These are phyloP conservation scores for Saccharomyces eubayanus DNA, from an alignment of 805 yeast genomes.

Conservation along the genomic window DNA sequence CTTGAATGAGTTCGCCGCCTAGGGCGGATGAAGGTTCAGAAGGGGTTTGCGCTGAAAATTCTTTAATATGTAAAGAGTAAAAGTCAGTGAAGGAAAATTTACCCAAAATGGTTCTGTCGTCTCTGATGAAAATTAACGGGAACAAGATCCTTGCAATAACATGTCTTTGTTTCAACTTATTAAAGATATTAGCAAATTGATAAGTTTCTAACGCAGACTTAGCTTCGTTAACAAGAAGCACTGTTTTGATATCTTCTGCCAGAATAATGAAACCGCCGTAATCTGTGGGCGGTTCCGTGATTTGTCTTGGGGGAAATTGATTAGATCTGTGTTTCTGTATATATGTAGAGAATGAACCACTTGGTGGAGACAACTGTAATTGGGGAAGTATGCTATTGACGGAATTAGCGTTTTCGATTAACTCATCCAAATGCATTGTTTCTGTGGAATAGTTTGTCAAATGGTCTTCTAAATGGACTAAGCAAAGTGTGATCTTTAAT, in stretches of 20 bases:
- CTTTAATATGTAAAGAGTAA: constrained; percentile 37
- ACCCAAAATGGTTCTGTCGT: constrained; percentile 54
- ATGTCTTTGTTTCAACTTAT: constrained; percentile 30
- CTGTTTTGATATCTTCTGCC: constrained; percentile 33
- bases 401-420: constrained; percentile 8
- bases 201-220: constrained; percentile 26
- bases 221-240: constrained; percentile 29
- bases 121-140: constrained; percentile 54
- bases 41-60: constrained; percentile 22
- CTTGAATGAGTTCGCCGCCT: constrained; percentile 26
- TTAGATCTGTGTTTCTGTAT: constrained; percentile 43
- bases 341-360: constrained; percentile 38
- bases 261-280: constrained; percentile 24
- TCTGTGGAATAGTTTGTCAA: constrained; percentile 10
- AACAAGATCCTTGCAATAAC: constrained; percentile 53
- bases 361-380: constrained; percentile 6
- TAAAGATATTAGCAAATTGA: constrained; percentile 30
- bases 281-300: constrained; percentile 27
- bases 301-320: constrained; percentile 37
- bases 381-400: neutral
- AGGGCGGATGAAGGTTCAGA: constrained; percentile 9
- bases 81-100: constrained; percentile 34
- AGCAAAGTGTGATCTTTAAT: constrained; percentile 24
- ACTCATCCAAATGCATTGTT: constrained; percentile 8
- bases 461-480: constrained; percentile 26